phyloP scores from a whole-genome alignment of 2,329 filamentous ascomycete genomes.

The Sporothrix curviconia region DNA sequence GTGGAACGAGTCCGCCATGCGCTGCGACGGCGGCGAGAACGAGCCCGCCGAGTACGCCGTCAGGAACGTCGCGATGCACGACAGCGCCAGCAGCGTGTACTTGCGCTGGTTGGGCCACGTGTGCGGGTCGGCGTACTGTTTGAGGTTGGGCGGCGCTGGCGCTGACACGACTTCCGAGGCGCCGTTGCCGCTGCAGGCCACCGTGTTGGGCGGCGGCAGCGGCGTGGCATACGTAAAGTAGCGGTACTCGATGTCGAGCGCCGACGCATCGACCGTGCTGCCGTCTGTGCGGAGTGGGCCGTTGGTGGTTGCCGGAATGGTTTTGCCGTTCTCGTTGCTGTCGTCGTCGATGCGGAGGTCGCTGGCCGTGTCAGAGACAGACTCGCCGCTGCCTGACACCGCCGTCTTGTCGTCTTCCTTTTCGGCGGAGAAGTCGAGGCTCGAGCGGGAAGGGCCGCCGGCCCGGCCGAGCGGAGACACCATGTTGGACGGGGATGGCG shows the following conservation, averaged over 20 bases:
- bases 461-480: not conserved
- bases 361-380: slow-evolving; percentile 7
- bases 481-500: not conserved
- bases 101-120: slow-evolving; percentile 67
- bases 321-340: not conserved
- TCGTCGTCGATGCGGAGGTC: not conserved
- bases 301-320: not conserved
- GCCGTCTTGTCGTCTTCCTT: not conserved
- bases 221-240: slow-evolving; percentile 37
- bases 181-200: slow-evolving; percentile 24
- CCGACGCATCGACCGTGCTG: not conserved
- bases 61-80: slow-evolving; percentile 67
- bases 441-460: not conserved
- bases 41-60: slow-evolving; percentile 78
- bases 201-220: slow-evolving; percentile 27
- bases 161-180: no score
- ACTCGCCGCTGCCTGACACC: not conserved
- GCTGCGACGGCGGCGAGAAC: slow-evolving; percentile 62
- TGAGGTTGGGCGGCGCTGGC: slow-evolving; percentile 53
- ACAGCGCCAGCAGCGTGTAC: slow-evolving; percentile 61
- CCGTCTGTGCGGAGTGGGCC: not conserved
- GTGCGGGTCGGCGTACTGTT: slow-evolving; percentile 62
- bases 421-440: not conserved
- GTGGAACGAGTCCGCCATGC: slow-evolving; percentile 60
- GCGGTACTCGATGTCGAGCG: slow-evolving; percentile 28